Percentiles rank a stretch among this genome's conserved stretches.
phyloP scores from a whole-genome alignment of 148 eudicot genomes.

The Nepenthes mirabilis region DNA sequence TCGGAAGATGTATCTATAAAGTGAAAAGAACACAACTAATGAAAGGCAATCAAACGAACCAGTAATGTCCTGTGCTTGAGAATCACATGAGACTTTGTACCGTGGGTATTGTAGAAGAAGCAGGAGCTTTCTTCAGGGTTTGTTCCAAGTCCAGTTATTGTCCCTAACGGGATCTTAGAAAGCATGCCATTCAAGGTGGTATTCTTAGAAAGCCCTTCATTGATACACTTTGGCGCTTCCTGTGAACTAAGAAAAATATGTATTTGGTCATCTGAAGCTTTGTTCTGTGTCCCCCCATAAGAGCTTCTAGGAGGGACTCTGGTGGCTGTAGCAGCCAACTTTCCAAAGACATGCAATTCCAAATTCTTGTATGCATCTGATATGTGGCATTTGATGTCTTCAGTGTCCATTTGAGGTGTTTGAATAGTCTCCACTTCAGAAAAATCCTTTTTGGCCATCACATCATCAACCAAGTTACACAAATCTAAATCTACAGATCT shows the following conservation, averaged over 20 bases:
- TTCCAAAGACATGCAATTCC: constrained; percentile 74
- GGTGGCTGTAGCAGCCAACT: constrained; percentile 67
- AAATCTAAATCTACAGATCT: constrained; percentile 11
- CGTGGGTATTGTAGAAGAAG: constrained; percentile 37
- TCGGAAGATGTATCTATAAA: neutral
- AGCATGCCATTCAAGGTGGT: constrained; percentile 11
- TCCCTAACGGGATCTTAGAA: constrained; percentile 45
- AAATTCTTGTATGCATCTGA: constrained; percentile 68
- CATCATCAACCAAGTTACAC: constrained; percentile 14
- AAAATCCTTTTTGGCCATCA: constrained; percentile 6
- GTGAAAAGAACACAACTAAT: constrained; percentile 2
- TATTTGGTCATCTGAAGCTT: constrained; percentile 50
- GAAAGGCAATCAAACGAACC: constrained; percentile 37
- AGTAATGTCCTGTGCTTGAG: constrained; percentile 90
- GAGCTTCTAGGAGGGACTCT: constrained; percentile 47
- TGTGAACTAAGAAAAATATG: constrained; percentile 46
- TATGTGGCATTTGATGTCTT: constrained; percentile 5
- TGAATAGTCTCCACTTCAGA: constrained; percentile 7
- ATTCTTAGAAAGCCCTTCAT: constrained; percentile 11
- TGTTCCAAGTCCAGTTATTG: constrained; percentile 66
- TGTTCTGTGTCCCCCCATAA: constrained; percentile 18
- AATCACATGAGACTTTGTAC: constrained; percentile 67
- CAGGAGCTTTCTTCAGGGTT: constrained; percentile 77
- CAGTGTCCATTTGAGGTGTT: constrained; percentile 4
- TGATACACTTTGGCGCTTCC: constrained; percentile 15